Evolutionary conservation across 495 filamentous ascomycete species (phyloP), one percentile per base, ranked within the genome.

Genomic region (Elaphomyces granulatus): DNA sequence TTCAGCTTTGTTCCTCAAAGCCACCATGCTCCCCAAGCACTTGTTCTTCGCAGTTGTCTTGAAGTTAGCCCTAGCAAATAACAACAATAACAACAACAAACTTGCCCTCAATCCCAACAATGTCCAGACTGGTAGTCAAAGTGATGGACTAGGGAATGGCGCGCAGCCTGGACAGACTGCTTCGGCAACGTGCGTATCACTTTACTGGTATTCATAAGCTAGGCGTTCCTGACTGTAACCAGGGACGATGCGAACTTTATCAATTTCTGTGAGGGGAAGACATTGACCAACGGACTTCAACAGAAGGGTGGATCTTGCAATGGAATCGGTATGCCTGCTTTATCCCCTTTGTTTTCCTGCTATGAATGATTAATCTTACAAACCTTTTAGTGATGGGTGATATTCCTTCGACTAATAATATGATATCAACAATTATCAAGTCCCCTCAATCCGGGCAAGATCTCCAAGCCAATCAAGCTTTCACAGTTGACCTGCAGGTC

Each of bases 251-350:
- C 58, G 55, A 82, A 83, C 58, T 80, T 81, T 62, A 78, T 79
- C 63, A 80, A 80, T 59, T 74, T 75, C 53, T 80, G 80, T 55
- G 50, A 61, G 9, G 78, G 78, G 31, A 63, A 80, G 58, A 73
- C 67, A n/a, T 36, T 77, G 41, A 84, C 79, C 37, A 83, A 83
- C 51, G 80, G 80, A 51, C 52, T 66, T 17, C 80, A 84, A 54
- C 59, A 71, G 38, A 64, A 66, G 38, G 50, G 42, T 10, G 80
- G 80, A n/a, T 83, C 80, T 32, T 84, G 80, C 58, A 84, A 84
- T 53, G 75, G 75, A 31, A 65, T 70, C 44, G 47, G 63, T 66
- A 52, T 31, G 63, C 42, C n/a, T n/a, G n/a, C n/a, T n/a, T n/a
- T n/a, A n/a, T n/a, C n/a, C n/a, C n/a, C n/a, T n/a, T n/a, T n/a